Evolutionary conservation across 2,329 filamentous ascomycete species (phyloP), one percentile per base, ranked within the genome.

Genomic region (Xylaria sp.): DNA sequence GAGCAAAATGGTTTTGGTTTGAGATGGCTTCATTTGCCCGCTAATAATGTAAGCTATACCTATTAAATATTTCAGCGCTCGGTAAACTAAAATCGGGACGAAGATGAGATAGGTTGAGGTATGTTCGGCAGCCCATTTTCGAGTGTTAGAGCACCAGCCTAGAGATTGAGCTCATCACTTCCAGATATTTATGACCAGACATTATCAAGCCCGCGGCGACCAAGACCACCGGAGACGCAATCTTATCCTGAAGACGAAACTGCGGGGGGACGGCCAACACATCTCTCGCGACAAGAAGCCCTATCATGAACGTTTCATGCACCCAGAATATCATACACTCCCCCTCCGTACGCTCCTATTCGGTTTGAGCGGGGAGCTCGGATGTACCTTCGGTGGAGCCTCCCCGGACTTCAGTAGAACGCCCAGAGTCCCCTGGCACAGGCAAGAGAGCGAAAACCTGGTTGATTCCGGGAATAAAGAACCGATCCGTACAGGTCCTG

Each of bases 21-120:
- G 5, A 46, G 15, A 38, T 52, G 48, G 48, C 15, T 52, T 19
- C 48, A 52, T 29, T 6, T 52, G 2, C 48, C 35, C 4, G 48
- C 48, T n/a, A 52, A 52, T 41, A 52, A 52, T 21, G 48, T 52
- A 52, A 29, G 48, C 41, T 6, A 41, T 31, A 31, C 15, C 13
- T 31, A 19, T n/a, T 9, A 3, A 5, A n/a, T n/a, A n/a, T n/a
- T 11, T 19, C 11, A 33, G 17, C 9, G 6, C 1, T 19, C n/a
- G n/a, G 6, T 41, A 29, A 13, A 15, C 35, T 52, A 31, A 52
- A 9, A 41, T 11, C 7, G 21, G 23, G 15, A 29, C 15, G 11
- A 52, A 52, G 48, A 52, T 52, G 48, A 52, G 23, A 23, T 52
- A 23, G 48, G 48, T 31, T 19, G 48, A 52, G 48, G 48, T 52